These are phyloP conservation scores for Saccharata proteae DNA, from an alignment of 2,329 filamentous ascomycete genomes.

Conservation along the genomic window DNA sequence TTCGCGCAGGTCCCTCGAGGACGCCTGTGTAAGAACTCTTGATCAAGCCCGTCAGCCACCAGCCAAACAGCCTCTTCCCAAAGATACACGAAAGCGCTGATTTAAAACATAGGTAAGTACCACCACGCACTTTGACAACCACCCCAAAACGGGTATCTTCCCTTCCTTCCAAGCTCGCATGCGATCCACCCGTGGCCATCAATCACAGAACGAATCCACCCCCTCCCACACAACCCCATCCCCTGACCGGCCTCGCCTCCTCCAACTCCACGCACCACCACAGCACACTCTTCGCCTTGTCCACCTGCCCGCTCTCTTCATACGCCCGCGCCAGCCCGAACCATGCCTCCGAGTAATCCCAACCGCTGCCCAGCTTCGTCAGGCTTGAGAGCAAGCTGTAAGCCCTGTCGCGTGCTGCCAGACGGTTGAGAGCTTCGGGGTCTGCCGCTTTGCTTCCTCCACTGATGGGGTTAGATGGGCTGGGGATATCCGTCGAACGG, in stretches of 20 bases:
- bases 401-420: constrained; percentile 83
- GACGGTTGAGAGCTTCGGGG: constrained; percentile 62
- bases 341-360: constrained; percentile 93
- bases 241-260: constrained; percentile 66
- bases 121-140: too few species aligned
- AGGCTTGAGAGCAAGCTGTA: constrained; percentile 70
- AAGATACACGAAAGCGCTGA: too few species aligned
- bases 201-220: constrained; percentile 8
- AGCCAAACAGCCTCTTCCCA: too few species aligned
- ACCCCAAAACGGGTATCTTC: constrained; percentile 9
- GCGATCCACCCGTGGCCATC: too few species aligned
- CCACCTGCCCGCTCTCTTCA: constrained; percentile 71
- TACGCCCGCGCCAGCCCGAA: constrained; percentile 76
- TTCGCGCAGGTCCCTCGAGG: too few species aligned
- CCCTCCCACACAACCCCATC: constrained; percentile 56
- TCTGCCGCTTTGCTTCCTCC: constrained; percentile 23
- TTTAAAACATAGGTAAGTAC: too few species aligned
- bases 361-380: constrained; percentile 74
- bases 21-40: too few species aligned
- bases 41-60: too few species aligned
- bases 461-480: neutral
- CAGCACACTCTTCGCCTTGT: constrained; percentile 82
- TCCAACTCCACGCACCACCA: constrained; percentile 98
- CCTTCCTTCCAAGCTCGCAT: neutral
- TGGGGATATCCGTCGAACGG: neutral